Conservation (phyloP, 208 protist species). For the Wallacemonas sp. region DNA sequence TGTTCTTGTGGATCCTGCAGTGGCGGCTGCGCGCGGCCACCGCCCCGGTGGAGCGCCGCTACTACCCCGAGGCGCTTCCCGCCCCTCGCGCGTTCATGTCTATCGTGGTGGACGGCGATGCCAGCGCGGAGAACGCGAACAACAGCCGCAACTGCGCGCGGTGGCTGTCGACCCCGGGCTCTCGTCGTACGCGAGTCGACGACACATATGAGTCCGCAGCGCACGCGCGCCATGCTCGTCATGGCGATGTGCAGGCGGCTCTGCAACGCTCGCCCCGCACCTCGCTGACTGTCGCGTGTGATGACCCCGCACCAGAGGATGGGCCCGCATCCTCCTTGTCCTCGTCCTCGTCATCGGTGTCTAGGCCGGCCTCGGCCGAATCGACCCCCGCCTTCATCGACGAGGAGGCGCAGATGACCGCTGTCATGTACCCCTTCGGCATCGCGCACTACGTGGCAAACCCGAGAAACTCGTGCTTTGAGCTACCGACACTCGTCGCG, state of each 20-base stretch:
- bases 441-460: constrained; percentile 10
- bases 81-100: neutral
- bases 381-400: neutral
- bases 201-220: too few relatives aligned
- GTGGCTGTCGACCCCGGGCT: neutral
- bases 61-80: constrained; percentile 5
- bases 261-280: too few relatives aligned
- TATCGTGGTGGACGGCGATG: constrained; percentile 15
- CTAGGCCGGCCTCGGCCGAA: neutral
- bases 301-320: too few relatives aligned
- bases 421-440: constrained; percentile 9
- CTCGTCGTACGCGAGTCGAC: too few relatives aligned
- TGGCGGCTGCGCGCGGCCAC: neutral
- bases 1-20: constrained; percentile 2
- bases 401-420: constrained; percentile 11
- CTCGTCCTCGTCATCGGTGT: neutral
- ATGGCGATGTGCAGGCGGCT: too few relatives aligned
- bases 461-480: constrained; percentile 5
- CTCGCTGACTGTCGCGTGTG: too few relatives aligned
- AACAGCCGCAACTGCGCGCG: neutral
- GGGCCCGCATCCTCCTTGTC: too few relatives aligned
- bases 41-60: constrained; percentile 12
- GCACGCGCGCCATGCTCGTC: too few relatives aligned
- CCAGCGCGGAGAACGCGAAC: neutral
- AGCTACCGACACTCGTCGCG: neutral